Evolutionary conservation across 2,329 filamentous ascomycete species (phyloP).

Genomic region (Stemphylium lycopersici): DNA sequence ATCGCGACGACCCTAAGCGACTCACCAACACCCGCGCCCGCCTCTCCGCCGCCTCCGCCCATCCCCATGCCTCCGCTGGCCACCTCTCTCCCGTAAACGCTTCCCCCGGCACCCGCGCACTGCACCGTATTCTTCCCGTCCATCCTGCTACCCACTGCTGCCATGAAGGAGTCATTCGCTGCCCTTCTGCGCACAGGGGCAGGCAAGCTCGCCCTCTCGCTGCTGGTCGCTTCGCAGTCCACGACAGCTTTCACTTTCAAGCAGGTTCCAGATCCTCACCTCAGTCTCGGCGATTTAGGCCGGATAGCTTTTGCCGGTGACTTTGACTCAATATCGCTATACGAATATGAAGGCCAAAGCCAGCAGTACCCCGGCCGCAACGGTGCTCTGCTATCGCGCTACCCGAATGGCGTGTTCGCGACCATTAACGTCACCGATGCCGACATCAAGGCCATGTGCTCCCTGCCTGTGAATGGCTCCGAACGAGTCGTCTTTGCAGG

Average conservation of each 20-base stretch:
- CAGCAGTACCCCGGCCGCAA: constrained; percentile 71
- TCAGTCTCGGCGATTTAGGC: constrained; percentile 80
- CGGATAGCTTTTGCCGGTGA: constrained; percentile 85
- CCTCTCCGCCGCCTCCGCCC: constrained; percentile 7
- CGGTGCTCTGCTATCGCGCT: constrained; percentile 78
- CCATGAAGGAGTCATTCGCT: constrained; percentile 48
- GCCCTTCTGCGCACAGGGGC: constrained; percentile 47
- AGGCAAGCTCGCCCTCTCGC: constrained; percentile 45
- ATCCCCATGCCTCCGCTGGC: constrained; percentile 26
- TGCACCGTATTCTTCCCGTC: constrained; percentile 29
- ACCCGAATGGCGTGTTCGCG: constrained; percentile 85
- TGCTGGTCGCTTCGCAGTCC: constrained; percentile 36
- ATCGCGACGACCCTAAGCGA: constrained; percentile 10
- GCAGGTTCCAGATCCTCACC: constrained; percentile 69
- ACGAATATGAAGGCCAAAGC: constrained; percentile 81
- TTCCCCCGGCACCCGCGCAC: constrained; percentile 11
- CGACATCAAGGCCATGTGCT: constrained; percentile 86
- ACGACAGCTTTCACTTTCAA: constrained; percentile 59
- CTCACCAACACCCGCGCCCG: constrained; percentile 9
- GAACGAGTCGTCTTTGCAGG: constrained; percentile 85
- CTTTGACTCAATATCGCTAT: constrained; percentile 90
- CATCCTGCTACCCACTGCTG: constrained; percentile 29
- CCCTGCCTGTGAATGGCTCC: constrained; percentile 71
- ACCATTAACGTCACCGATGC: constrained; percentile 79
- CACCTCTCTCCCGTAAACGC: constrained; percentile 18